A percentile compares a stretch with the other conserved stretches of the same genome.
Evolutionary conservation across 306 rosid species (phyloP).

Genomic region (Lablab purpureus): DNA sequence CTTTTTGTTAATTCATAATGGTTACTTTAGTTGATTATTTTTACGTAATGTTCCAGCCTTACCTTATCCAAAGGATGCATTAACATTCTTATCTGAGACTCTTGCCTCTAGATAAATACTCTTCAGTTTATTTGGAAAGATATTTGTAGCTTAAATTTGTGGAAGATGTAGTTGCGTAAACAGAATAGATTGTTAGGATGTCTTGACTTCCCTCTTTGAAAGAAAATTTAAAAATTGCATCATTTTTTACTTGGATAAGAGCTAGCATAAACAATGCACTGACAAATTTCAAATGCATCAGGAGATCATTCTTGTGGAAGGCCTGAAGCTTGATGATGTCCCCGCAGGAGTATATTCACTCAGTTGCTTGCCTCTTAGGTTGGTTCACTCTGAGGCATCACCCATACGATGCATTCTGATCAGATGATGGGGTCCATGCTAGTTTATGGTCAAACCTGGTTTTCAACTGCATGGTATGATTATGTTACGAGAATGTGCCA

Average conservation of each 20-base stretch:
- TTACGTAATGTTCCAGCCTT: neutral
- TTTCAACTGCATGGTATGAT: conserved; percentile 12
- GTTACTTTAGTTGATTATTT: conserved; percentile 25
- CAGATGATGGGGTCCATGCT: conserved; percentile 45
- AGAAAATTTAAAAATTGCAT: neutral
- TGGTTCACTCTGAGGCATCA: conserved; percentile 88
- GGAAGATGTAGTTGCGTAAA: neutral
- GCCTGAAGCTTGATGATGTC: conserved; percentile 79
- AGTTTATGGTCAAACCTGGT: conserved; percentile 31
- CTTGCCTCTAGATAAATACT: conserved; percentile 24
- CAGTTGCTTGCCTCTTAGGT: conserved; percentile 86
- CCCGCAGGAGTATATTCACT: conserved; percentile 70
- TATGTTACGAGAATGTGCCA: conserved; percentile 43
- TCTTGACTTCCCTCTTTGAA: conserved; percentile 10
- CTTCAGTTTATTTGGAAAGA: conserved; percentile 14
- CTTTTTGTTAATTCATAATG: neutral
- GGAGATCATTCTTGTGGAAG: conserved; percentile 98
- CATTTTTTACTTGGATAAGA: conserved; percentile 13
- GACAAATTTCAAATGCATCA: conserved; percentile 45
- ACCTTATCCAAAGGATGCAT: neutral
- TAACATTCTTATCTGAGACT: conserved; percentile 34
- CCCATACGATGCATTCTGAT: conserved; percentile 86
- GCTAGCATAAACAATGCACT: conserved; percentile 32
- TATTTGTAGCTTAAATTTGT: conserved; percentile 13
- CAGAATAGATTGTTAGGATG: conserved; percentile 16